Evolutionary conservation across 768 basidiomycete genomes (phyloP), one percentile per base, ranked within the genome.

Genomic region (Tylopilus plumbeoviolaceoides): DNA sequence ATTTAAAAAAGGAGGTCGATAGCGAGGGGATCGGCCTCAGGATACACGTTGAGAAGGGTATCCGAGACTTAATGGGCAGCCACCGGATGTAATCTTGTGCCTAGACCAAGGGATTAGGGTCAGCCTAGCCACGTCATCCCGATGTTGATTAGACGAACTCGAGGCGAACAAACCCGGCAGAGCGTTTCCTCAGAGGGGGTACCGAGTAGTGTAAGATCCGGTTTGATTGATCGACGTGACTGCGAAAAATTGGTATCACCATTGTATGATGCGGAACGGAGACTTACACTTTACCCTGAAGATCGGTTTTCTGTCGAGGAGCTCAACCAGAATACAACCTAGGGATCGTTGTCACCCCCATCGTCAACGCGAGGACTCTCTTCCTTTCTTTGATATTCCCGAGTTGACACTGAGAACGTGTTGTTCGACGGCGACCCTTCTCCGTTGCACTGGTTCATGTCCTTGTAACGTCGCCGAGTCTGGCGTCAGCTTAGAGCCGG

Each of bases 51-150:
- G 86, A 80, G 73, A 98, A 98, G 0, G 90, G 87, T 21, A 98
- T 89, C 28, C 91, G 84, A 23, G 95, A 93, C 72, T 94, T 94
- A 77, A 95, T 98, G 21, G 97, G 97, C 27, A 99, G 79, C 23
- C 93, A 97, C 47, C 97, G 89, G 63, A 99, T 99, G 68, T 99
- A 99, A 63, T 97, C 93, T 76, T 95, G 94, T 0, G 94, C 93
- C 91, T 94, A 64, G 11, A 61, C 28, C 36, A 44, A 39, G 45
- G 45, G 50, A 39, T n/a, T 31, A 14, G 51, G 9, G 44, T 54
- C 40, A 54, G 56, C 28, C 4, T 45, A 21, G 7, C 25, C 9
- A 14, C 15, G 36, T 42, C 44, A 14, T 25, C 25, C 27, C 23
- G 5, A 41, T 21, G 40, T 8, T 23, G 28, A 35, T 28, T 30